phyloP scores from a whole-genome alignment of 2,329 filamentous ascomycete species.

The Bipolaris gigantea region DNA sequence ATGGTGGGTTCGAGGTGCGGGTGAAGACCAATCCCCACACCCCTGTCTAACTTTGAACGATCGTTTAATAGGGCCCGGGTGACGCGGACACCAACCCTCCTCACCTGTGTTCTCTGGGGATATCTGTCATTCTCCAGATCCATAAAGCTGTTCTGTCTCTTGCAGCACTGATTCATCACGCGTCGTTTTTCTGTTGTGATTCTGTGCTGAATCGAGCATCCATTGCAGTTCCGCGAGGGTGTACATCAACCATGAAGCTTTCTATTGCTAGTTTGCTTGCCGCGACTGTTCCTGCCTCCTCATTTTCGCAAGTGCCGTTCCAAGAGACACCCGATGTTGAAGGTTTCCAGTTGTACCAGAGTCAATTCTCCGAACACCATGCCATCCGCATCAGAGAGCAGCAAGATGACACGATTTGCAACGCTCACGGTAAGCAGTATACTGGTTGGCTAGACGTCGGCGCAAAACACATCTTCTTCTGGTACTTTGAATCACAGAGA shows the following conservation, averaged over 20 bases:
- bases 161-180: neutral
- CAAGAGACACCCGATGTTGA: constrained; percentile 33
- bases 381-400: constrained; percentile 41
- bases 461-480: constrained; percentile 51
- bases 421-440: constrained; percentile 41
- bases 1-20: constrained; percentile 1
- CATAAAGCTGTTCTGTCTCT: neutral
- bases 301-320: constrained; percentile 34
- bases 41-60: constrained; percentile 4
- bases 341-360: constrained; percentile 38
- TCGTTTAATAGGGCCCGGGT: constrained; percentile 2
- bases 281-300: constrained; percentile 8
- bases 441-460: constrained; percentile 45
- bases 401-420: constrained; percentile 38
- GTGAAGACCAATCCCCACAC: constrained; percentile 2
- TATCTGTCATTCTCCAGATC: neutral
- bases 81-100: neutral
- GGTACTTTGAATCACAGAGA: constrained; percentile 49
- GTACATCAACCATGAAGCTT: constrained; percentile 21
- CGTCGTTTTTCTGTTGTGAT: neutral
- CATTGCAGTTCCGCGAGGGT: constrained; percentile 2
- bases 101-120: no score
- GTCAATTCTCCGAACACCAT: constrained; percentile 36
- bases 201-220: neutral
- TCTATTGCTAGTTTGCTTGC: constrained; percentile 11